These are phyloP conservation scores for Marasmius tenuissimus DNA, from an alignment of 1,284 basidiomycete genomes.

Conservation along the genomic window DNA sequence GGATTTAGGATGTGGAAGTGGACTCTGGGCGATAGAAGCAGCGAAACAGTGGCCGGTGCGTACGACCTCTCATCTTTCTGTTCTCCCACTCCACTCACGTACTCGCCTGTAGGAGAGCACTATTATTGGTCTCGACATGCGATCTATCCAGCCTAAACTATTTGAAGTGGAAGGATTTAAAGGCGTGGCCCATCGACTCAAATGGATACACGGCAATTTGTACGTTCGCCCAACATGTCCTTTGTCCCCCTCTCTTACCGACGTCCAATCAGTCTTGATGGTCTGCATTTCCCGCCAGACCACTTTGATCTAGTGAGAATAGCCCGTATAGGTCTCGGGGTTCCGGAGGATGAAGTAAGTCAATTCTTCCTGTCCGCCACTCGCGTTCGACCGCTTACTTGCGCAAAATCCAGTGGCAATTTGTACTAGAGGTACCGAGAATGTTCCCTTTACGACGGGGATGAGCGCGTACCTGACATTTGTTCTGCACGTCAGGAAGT, in stretches of 20 bases:
- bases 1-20: constrained; percentile 81
- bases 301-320: constrained; percentile 68
- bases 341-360: constrained; percentile 70
- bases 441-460: constrained; percentile 1
- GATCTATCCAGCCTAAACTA: constrained; percentile 56
- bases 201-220: constrained; percentile 71
- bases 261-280: constrained; percentile 48
- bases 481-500: constrained; percentile 49
- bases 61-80: constrained; percentile 10
- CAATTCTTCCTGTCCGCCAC: not conserved
- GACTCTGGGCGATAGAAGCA: constrained; percentile 71
- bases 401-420: constrained; percentile 43
- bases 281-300: constrained; percentile 54
- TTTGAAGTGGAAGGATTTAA: constrained; percentile 29
- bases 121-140: constrained; percentile 62
- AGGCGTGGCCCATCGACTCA: constrained; percentile 48
- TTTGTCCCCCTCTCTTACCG: not conserved
- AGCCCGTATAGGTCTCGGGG: constrained; percentile 59
- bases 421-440: constrained; percentile 45
- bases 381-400: constrained; percentile 1
- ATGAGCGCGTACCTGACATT: constrained; percentile 11
- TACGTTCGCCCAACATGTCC: constrained; percentile 29
- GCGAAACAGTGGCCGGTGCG: constrained; percentile 64
- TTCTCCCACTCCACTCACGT: constrained; percentile 9
- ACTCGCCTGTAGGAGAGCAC: constrained; percentile 42